A percentile compares a stretch with the other conserved stretches of the same genome.
These are phyloP conservation scores for Cladophialophora exuberans DNA, from an alignment of 2,329 filamentous ascomycete species.

Conservation along the genomic window DNA sequence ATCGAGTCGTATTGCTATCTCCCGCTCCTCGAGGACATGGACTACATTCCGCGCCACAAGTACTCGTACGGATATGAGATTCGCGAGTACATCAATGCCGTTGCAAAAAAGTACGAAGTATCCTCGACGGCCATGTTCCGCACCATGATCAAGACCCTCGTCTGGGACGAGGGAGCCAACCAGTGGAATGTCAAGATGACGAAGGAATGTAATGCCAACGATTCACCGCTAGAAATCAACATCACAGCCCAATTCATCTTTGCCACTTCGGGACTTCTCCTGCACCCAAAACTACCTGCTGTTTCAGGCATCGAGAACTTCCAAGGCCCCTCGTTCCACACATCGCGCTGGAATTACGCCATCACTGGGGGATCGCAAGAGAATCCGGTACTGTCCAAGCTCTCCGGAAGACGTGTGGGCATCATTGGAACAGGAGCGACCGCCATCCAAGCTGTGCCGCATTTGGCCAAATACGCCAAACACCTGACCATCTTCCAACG, in stretches of 20 bases:
- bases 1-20: constrained; percentile 46
- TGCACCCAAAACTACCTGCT: constrained; percentile 43
- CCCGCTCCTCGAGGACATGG: constrained; percentile 17
- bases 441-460: constrained; percentile 19
- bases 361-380: constrained; percentile 22
- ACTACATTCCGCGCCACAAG: constrained; percentile 53
- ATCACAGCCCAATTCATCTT: constrained; percentile 11
- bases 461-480: constrained; percentile 44
- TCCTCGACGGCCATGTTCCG: constrained; percentile 11
- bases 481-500: constrained; percentile 39
- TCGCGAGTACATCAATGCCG: constrained; percentile 46
- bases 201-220: background rate
- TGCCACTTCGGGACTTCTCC: background rate
- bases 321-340: constrained; percentile 36
- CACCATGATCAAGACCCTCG: constrained; percentile 2
- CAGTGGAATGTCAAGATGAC: constrained; percentile 13
- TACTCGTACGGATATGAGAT: constrained; percentile 47
- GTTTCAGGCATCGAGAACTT: constrained; percentile 35
- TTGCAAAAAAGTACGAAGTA: constrained; percentile 11
- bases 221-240: background rate
- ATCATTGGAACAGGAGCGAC: constrained; percentile 26
- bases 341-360: constrained; percentile 33
- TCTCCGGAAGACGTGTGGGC: constrained; percentile 20
- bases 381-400: constrained; percentile 43
- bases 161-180: constrained; percentile 15